Percentiles rank a stretch among this genome's conserved stretches.
Conservation (phyloP, 1,139 yeast species). For the Protomyces pachydermus region DNA sequence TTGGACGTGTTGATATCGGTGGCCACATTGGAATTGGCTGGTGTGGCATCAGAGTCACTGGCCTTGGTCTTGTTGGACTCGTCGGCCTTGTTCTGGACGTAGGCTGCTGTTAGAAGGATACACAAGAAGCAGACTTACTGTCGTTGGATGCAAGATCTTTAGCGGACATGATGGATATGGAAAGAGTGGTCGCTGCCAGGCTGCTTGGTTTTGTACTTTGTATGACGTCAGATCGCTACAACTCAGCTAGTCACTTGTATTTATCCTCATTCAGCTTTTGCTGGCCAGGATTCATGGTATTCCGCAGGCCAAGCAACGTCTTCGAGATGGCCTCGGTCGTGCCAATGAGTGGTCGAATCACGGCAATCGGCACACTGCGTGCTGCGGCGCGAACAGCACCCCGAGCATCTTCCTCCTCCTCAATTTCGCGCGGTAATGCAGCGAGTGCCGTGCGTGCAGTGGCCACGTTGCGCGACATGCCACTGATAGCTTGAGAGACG, state of each 20-base stretch:
- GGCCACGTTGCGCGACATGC: slow-evolving; percentile 63
- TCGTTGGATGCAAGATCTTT: slow-evolving; percentile 19
- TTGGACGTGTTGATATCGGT: slow-evolving; percentile 12
- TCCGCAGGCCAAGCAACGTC: slow-evolving; percentile 76
- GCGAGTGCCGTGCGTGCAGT: slow-evolving; percentile 62
- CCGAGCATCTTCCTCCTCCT: slow-evolving; percentile 58
- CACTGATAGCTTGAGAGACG: slow-evolving; percentile 61
- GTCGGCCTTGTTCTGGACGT: slow-evolving; percentile 11
- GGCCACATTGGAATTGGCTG: slow-evolving; percentile 1
- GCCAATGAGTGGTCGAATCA: slow-evolving; percentile 83
- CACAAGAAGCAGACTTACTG: neutral
- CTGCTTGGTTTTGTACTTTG: neutral
- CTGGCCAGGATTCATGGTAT: slow-evolving; percentile 67
- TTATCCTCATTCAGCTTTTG: slow-evolving; percentile 47
- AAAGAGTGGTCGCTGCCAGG: neutral
- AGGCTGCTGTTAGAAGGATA: neutral
- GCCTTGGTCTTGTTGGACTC: slow-evolving; percentile 14
- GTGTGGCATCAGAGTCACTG: neutral
- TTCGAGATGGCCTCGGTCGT: slow-evolving; percentile 86
- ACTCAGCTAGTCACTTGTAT: slow-evolving; percentile 15
- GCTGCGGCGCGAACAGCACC: slow-evolving; percentile 66
- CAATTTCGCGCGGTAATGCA: slow-evolving; percentile 56
- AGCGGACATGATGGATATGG: slow-evolving; percentile 5
- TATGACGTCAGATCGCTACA: neutral
- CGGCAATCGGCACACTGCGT: slow-evolving; percentile 70